These are phyloP conservation scores for Boletellus sp. DNA, from an alignment of 1,284 basidiomycete species.

Conservation along the genomic window DNA sequence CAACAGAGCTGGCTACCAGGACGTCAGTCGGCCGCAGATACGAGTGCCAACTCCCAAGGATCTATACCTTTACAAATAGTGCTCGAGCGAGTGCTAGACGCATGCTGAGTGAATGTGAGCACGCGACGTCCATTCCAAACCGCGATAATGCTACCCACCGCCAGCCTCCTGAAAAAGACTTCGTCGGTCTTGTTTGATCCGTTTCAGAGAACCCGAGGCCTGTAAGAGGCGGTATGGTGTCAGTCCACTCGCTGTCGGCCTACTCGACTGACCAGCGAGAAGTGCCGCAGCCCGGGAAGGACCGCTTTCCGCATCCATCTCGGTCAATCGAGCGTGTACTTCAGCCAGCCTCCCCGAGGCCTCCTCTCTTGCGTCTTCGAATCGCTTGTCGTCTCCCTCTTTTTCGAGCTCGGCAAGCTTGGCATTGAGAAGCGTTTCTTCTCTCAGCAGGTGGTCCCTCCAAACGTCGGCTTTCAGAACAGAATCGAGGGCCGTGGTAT, in stretches of 20 bases:
- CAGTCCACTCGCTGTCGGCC: background rate
- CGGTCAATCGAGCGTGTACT: constrained; percentile 85
- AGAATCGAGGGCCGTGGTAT: constrained; percentile 87
- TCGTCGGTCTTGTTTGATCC: constrained; percentile 83
- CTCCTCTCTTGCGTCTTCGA: constrained; percentile 84
- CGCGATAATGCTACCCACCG: constrained; percentile 43
- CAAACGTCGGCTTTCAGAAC: constrained; percentile 97
- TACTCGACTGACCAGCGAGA: constrained; percentile 62
- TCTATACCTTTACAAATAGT: constrained; percentile 85
- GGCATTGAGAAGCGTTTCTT: constrained; percentile 75
- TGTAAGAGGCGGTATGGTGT: constrained; percentile 23
- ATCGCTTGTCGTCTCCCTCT: constrained; percentile 72
- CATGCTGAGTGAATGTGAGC: constrained; percentile 51
- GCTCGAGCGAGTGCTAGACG: constrained; percentile 82
- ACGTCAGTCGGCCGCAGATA: constrained; percentile 6
- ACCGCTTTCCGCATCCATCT: constrained; percentile 98
- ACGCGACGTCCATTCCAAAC: background rate
- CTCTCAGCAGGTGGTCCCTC: constrained; percentile 84
- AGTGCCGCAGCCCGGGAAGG: constrained; percentile 90
- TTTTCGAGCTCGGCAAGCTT: constrained; percentile 69
- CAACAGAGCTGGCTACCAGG: constrained; percentile 63
- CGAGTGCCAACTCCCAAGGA: background rate
- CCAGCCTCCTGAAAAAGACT: constrained; percentile 97
- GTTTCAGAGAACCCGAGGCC: constrained; percentile 87
- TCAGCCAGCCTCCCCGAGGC: constrained; percentile 84